phyloP scores from a whole-genome alignment of 306 rosid species.

The Medicago lupulina region DNA sequence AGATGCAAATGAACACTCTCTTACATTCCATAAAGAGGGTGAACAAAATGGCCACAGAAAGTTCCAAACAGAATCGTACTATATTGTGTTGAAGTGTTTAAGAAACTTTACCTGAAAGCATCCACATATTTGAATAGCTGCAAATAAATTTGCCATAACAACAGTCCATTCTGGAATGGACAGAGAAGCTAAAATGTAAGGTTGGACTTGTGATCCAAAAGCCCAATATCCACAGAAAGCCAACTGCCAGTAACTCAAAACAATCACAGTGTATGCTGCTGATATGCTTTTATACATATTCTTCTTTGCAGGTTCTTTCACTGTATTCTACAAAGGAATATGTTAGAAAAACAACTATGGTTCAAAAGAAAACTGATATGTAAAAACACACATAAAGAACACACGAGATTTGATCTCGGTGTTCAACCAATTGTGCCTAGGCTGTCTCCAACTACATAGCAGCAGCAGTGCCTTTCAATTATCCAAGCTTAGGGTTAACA shows the following conservation, averaged over 20 bases:
- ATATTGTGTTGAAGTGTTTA: not conserved
- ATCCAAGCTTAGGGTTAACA: no score
- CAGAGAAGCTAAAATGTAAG: slow-evolving; percentile 68
- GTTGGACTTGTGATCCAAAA: slow-evolving; percentile 74
- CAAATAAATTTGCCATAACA: slow-evolving; percentile 78
- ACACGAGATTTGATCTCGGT: not conserved
- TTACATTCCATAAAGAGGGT: no score
- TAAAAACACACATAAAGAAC: not conserved
- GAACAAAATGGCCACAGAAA: no score
- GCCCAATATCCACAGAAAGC: slow-evolving; percentile 79
- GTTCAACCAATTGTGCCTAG: not conserved
- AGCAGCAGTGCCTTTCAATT: not conserved
- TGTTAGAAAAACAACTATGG: not conserved
- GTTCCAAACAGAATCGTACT: not conserved
- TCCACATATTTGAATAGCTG: slow-evolving; percentile 77
- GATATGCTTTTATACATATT: slow-evolving; percentile 75
- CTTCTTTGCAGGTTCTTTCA: slow-evolving; percentile 70
- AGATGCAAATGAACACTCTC: no score
- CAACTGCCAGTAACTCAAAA: slow-evolving; percentile 70
- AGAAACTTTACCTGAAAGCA: slow-evolving; percentile 66
- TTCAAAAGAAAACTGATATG: not conserved
- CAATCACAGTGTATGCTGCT: slow-evolving; percentile 67
- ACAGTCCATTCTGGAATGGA: slow-evolving; percentile 72
- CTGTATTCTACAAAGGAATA: slow-evolving; percentile 60
- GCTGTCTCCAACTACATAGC: not conserved